Percentiles rank a stretch among this genome's conserved stretches.
phyloP scores from a whole-genome alignment of 306 rosid species.

The Citrullus colocynthis region DNA sequence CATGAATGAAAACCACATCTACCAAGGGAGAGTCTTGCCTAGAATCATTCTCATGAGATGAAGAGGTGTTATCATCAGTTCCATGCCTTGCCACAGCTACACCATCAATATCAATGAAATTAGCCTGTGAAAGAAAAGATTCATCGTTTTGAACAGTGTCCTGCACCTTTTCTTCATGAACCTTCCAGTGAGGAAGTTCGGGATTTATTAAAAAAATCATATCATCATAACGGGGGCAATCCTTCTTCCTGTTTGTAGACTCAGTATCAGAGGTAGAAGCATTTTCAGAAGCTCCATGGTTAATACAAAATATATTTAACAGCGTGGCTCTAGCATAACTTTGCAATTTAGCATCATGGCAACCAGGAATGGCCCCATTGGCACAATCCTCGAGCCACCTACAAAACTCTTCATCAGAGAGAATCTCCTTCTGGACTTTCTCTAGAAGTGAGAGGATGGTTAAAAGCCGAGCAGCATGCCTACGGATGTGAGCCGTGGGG shows the following conservation, averaged over 20 bases:
- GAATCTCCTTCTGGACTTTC: conserved; percentile 55
- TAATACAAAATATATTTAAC: conserved; percentile 45
- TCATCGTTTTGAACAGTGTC: conserved; percentile 19
- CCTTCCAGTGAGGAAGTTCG: conserved; percentile 78
- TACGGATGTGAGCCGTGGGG: conserved; percentile 84
- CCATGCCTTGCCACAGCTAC: conserved; percentile 12
- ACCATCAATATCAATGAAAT: conserved; percentile 22
- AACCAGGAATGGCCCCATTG: conserved; percentile 70
- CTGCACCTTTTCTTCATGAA: conserved; percentile 27
- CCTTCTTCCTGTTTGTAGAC: conserved; percentile 19
- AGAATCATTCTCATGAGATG: conserved; percentile 15
- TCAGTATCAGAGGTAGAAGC: conserved; percentile 19
- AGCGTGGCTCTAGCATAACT: conserved; percentile 86
- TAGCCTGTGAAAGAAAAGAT: conserved; percentile 13
- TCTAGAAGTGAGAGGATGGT: conserved; percentile 75
- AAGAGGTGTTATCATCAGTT: conserved; percentile 25
- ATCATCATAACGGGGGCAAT: conserved; percentile 68
- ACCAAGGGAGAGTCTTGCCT: conserved; percentile 33
- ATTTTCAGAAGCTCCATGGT: conserved; percentile 26
- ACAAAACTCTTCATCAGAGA: conserved; percentile 55
- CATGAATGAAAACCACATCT: conserved; percentile 87
- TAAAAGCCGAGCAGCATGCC: conserved; percentile 85
- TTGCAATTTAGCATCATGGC: conserved; percentile 72
- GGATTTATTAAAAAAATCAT: conserved; percentile 71
- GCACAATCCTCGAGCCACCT: conserved; percentile 93